Evolutionary conservation across 768 basidiomycete species (phyloP).

Genomic region (Ramaria sp.): DNA sequence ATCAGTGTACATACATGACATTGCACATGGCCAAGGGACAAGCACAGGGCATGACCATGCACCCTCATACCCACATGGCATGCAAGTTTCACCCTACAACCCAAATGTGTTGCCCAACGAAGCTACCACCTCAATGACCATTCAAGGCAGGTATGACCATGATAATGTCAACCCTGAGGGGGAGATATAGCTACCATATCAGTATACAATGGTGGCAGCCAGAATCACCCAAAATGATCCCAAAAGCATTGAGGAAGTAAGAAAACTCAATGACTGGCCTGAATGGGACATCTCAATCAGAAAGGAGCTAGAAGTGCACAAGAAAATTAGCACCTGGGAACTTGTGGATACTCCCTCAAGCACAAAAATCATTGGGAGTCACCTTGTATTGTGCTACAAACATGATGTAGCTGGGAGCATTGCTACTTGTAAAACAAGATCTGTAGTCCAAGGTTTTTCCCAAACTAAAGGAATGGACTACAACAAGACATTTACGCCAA

Average conservation of each 20-base stretch:
- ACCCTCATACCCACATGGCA: neutral
- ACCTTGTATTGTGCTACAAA: slow-evolving; percentile 26
- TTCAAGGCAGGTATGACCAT: neutral
- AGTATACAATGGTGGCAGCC: neutral
- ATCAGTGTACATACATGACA: neutral
- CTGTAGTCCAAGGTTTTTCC: slow-evolving; percentile 21
- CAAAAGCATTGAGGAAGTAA: slow-evolving; percentile 4
- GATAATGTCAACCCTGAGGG: neutral
- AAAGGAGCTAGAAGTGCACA: slow-evolving; percentile 16
- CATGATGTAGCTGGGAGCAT: slow-evolving; percentile 14
- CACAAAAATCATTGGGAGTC: slow-evolving; percentile 19
- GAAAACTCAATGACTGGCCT: neutral
- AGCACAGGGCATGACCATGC: too few species aligned
- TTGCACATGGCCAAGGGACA: too few species aligned
- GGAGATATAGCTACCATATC: too few species aligned
- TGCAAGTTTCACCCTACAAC: neutral
- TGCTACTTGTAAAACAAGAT: slow-evolving; percentile 16
- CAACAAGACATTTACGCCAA: slow-evolving; percentile 5
- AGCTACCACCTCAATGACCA: neutral
- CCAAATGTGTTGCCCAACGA: neutral
- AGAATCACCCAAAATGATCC: neutral
- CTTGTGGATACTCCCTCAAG: slow-evolving; percentile 17
- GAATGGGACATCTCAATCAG: slow-evolving; percentile 19
- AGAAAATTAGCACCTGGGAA: slow-evolving; percentile 20
- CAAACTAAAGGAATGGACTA: slow-evolving; percentile 16